Evolutionary conservation across 2,329 filamentous ascomycete genomes (phyloP).

Genomic region (Pestalotiopsis sp.): DNA sequence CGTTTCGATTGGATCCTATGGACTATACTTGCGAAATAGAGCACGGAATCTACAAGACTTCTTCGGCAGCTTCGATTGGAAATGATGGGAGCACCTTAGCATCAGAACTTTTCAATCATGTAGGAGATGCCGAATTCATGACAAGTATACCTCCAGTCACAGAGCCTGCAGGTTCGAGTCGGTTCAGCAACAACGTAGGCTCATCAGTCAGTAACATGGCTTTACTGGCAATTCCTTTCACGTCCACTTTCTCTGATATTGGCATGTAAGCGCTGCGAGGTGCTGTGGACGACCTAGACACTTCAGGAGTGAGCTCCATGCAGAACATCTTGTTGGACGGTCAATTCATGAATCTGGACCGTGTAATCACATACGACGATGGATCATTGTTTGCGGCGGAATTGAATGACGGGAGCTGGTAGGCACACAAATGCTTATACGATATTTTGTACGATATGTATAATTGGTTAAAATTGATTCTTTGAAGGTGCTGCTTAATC

Average conservation of each 20-base stretch:
- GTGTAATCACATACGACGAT: constrained; percentile 38
- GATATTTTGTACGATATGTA: not conserved
- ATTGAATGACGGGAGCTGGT: not conserved
- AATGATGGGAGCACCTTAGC: not conserved
- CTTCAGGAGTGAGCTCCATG: constrained; percentile 28
- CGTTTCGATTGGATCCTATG: constrained; percentile 17
- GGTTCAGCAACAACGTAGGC: not conserved
- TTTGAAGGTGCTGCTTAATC: not conserved
- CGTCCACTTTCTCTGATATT: not conserved
- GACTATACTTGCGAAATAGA: constrained; percentile 16
- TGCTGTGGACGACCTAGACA: not conserved
- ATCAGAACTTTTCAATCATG: not conserved
- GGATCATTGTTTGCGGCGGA: constrained; percentile 24
- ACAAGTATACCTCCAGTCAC: not conserved
- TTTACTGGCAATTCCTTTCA: not conserved
- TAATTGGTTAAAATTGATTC: not conserved
- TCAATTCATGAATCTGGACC: constrained; percentile 28
- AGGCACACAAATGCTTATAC: not conserved
- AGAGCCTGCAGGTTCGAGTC: not conserved
- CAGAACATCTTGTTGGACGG: constrained; percentile 27
- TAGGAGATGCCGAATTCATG: not conserved
- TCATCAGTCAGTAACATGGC: not conserved
- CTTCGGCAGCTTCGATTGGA: no score
- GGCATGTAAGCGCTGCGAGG: not conserved
- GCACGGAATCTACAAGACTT: not conserved